Evolutionary conservation across 2,329 filamentous ascomycete genomes (phyloP).

Genomic region (Penicillium sclerotigenum): DNA sequence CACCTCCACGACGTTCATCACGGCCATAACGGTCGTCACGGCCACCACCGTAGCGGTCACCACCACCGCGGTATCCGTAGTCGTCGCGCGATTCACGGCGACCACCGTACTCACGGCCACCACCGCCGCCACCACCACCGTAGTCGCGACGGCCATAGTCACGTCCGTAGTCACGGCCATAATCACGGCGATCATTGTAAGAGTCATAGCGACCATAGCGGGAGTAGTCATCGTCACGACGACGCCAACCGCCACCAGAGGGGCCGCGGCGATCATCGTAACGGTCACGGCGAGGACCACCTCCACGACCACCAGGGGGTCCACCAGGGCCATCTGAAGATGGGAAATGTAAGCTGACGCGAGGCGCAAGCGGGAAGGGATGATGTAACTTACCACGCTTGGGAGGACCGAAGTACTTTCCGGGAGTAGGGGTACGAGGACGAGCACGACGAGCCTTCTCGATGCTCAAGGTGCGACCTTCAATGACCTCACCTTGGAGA

Average conservation of each 20-base stretch:
- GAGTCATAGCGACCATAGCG: constrained; percentile 49
- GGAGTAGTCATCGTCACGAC: constrained; percentile 44
- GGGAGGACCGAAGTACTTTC: constrained; percentile 98
- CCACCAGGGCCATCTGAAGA: constrained; percentile 38
- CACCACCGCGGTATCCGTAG: constrained; percentile 40
- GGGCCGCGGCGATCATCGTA: constrained; percentile 55
- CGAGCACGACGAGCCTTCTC: constrained; percentile 96
- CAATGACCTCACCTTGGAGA: constrained; percentile 89
- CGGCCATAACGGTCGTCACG: constrained; percentile 50
- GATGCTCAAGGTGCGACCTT: constrained; percentile 93
- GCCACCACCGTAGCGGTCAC: constrained; percentile 47
- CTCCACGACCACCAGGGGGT: constrained; percentile 40
- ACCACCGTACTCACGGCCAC: constrained; percentile 49
- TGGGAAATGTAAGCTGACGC: constrained; percentile 4
- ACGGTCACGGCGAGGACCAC: constrained; percentile 46
- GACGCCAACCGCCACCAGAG: constrained; percentile 50
- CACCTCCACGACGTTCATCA: constrained; percentile 44
- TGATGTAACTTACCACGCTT: constrained; percentile 74
- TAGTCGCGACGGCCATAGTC: constrained; percentile 58
- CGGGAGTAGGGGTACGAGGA: constrained; percentile 91
- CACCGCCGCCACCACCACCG: constrained; percentile 44
- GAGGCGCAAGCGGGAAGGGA: background rate
- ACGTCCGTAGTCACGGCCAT: constrained; percentile 64
- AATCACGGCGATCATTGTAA: constrained; percentile 54
- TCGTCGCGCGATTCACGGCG: constrained; percentile 44